Evolutionary conservation across 129 eudicot genomes (phyloP), one percentile per base, ranked within the genome.

Genomic region (Oenanthe sinensis): DNA sequence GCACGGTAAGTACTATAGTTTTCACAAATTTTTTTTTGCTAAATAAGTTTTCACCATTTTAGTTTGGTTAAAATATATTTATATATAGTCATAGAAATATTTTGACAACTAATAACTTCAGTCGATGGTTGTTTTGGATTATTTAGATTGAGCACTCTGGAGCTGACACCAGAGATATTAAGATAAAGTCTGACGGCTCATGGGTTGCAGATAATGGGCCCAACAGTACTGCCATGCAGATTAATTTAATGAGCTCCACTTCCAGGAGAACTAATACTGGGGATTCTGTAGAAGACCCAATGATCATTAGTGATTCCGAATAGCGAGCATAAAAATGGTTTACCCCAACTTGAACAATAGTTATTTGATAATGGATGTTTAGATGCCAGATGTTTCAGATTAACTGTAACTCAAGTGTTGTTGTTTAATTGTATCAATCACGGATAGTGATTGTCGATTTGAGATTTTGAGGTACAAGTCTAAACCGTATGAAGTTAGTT

Each of bases 181-280:
- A 85, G 42, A 84, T 90, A 74, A 87, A 85, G 44, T 81, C 91
- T 70, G 82, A 90, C 71, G 85, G 94, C 33, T 80, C 86, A 12
- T 90, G 94, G 91, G 88, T 85, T 62, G 85, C 76, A 47, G 80
- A 82, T 65, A 8, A 55, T 28, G 42, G 49, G 28, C 12, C n/a
- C 78, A 39, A 68, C 84, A 28, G 36, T 33, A 33, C 9, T 11
- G 49, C 42, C 42, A 46, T 9, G 58, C 22, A 4, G 7, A 5
- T n/a, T 19, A n/a, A 52, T 2, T 16, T 50, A 6, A 33, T 33
- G 36, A 17, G 58, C 58, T 50, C 58, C n/a, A 4, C 58, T 4
- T 50, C 58, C 8, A 50, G n/a, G 60, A 52, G 60, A n/a, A 48
- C 52, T 14, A 48, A 48, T 0, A 33, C 36, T 33, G 36, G 36